Conservation (phyloP, 2,329 filamentous ascomycete species). For the Penicillium griseofulvum region DNA sequence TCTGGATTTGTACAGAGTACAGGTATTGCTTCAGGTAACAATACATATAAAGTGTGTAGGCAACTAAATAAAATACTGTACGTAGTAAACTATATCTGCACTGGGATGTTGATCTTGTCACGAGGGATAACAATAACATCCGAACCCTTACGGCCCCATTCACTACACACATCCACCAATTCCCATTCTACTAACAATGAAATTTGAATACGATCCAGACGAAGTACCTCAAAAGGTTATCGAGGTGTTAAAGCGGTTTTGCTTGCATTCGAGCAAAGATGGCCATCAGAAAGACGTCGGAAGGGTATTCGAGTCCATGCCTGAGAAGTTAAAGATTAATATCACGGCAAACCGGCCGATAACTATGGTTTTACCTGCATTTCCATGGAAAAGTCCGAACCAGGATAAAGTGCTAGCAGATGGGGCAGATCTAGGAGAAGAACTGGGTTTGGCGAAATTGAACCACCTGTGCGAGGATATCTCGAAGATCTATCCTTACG, state of each 20-base stretch:
- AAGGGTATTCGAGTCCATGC: constrained; percentile 2
- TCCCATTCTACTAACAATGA: background rate
- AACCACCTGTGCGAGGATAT: constrained; percentile 10
- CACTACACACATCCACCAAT: background rate
- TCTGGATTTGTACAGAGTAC: background rate
- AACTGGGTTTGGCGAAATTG: constrained; percentile 5
- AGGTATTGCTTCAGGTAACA: background rate
- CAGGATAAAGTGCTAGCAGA: constrained; percentile 4
- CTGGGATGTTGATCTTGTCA: background rate
- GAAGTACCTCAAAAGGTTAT: background rate
- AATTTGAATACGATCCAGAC: constrained; percentile 7
- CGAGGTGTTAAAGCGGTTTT: constrained; percentile 2
- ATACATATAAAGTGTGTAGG: background rate
- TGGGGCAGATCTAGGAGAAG: constrained; percentile 6
- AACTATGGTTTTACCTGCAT: constrained; percentile 9
- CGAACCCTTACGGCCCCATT: background rate
- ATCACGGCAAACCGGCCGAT: constrained; percentile 1
- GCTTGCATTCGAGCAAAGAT: constrained; percentile 1
- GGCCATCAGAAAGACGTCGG: background rate
- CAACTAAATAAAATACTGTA: background rate
- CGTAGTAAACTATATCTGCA: background rate
- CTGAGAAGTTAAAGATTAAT: constrained; percentile 4
- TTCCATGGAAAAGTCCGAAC: constrained; percentile 10
- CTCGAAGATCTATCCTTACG: constrained; percentile 9
- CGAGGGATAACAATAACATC: background rate